These are phyloP conservation scores for Populus alba DNA, from an alignment of 345 rosid genomes.

Conservation along the genomic window DNA sequence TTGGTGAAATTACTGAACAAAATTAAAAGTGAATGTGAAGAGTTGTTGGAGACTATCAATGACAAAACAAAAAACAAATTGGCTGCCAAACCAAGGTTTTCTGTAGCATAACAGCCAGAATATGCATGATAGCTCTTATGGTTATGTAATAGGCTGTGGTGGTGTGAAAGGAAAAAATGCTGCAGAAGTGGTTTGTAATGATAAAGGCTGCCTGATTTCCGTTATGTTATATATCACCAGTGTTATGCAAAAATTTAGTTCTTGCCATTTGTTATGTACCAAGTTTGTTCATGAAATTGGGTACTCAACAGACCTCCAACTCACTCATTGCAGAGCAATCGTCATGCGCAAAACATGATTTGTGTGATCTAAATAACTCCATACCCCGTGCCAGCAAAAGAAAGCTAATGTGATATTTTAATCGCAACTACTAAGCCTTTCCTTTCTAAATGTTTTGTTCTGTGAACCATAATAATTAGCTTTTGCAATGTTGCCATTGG, in stretches of 20 bases:
- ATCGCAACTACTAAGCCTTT: background rate
- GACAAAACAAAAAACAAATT: background rate
- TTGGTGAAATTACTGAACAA: background rate
- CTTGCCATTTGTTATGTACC: background rate
- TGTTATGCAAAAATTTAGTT: background rate
- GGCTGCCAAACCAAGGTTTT: background rate
- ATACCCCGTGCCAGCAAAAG: background rate
- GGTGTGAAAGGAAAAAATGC: background rate
- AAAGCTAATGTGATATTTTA: background rate
- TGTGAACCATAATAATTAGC: background rate
- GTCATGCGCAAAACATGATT: background rate
- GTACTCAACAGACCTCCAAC: background rate
- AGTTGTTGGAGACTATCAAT: background rate
- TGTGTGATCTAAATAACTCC: background rate
- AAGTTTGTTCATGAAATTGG: background rate
- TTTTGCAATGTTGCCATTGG: slow-evolving; percentile 1
- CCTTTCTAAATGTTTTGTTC: background rate
- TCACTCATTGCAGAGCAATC: too few relatives aligned
- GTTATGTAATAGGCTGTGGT: background rate
- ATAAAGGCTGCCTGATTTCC: background rate
- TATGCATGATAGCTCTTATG: background rate
- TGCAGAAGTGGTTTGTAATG: background rate
- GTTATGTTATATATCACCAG: background rate
- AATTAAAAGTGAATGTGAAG: background rate
- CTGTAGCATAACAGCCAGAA: background rate